Percentiles rank a stretch among this genome's conserved stretches.
These are phyloP conservation scores for Dysphania ambrosioides DNA, from an alignment of 148 eudicot species.

Conservation along the genomic window DNA sequence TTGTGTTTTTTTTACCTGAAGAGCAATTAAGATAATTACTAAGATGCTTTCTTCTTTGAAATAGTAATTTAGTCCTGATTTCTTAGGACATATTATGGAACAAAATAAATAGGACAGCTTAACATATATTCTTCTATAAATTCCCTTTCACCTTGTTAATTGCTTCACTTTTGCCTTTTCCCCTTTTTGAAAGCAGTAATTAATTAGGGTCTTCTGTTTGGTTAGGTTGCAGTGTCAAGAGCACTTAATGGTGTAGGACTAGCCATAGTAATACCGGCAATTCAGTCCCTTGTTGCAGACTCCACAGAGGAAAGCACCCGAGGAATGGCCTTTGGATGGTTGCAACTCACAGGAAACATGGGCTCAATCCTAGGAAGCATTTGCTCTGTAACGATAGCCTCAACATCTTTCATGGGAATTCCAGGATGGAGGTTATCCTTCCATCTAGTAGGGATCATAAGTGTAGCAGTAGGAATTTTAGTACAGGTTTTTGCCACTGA, in stretches of 20 bases:
- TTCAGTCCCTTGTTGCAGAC: constrained; percentile 85
- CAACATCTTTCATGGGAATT: constrained; percentile 61
- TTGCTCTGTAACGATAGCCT: constrained; percentile 57
- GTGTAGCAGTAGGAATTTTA: constrained; percentile 67
- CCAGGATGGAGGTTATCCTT: constrained; percentile 88
- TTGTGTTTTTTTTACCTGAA: no score
- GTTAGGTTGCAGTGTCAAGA: constrained; percentile 81
- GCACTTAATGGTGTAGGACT: constrained; percentile 87
- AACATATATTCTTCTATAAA: not conserved
- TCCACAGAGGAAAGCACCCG: constrained; percentile 81
- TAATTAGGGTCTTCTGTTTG: constrained; percentile 14
- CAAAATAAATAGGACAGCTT: not conserved
- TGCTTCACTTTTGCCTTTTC: not conserved
- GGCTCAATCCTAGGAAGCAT: constrained; percentile 87
- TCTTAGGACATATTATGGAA: not conserved
- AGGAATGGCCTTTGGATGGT: constrained; percentile 87
- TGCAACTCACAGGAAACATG: constrained; percentile 58
- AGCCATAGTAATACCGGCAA: constrained; percentile 78
- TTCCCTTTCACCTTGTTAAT: not conserved
- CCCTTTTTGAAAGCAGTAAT: not conserved
- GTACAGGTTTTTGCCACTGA: constrained; percentile 69
- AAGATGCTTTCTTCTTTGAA: not conserved
- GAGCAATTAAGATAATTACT: not conserved
- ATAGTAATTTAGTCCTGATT: not conserved
- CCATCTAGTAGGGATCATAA: constrained; percentile 64